Evolutionary conservation across 1,284 basidiomycete species (phyloP).

Genomic region (Tremellales sp.): DNA sequence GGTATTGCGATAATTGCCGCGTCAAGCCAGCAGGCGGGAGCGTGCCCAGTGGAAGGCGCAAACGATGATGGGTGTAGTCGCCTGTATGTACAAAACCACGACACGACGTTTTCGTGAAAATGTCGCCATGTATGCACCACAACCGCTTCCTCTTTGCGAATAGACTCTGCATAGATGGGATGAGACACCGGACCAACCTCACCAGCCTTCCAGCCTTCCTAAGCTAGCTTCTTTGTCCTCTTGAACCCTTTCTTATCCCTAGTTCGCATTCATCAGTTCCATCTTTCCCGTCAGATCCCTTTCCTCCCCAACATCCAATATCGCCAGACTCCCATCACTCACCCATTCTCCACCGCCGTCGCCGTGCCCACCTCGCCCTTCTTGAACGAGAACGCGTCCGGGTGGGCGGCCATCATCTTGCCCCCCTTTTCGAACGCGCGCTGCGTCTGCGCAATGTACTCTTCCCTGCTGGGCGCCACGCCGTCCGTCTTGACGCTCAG

Average conservation of each 20-base stretch:
- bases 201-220: no score
- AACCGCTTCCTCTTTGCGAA: no score
- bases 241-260: slow-evolving; percentile 34
- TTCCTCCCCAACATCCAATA: no score
- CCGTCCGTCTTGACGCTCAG: slow-evolving; percentile 30
- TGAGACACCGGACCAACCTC: no score
- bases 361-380: neutral
- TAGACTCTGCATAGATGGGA: no score
- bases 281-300: neutral
- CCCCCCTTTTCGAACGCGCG: slow-evolving; percentile 34
- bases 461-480: slow-evolving; percentile 26
- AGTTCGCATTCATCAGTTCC: neutral
- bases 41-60: no score
- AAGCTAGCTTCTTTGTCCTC: slow-evolving; percentile 36
- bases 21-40: slow-evolving; percentile 21
- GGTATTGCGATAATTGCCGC: slow-evolving; percentile 41
- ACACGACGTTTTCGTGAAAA: no score
- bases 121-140: no score
- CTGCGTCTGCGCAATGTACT: slow-evolving; percentile 33
- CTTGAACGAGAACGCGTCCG: slow-evolving; percentile 27
- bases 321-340: no score
- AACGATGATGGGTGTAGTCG: no score
- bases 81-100: no score
- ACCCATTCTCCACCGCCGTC: slow-evolving; percentile 18
- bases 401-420: slow-evolving; percentile 27